A percentile compares a stretch with the other conserved stretches of the same genome.
These are phyloP conservation scores for Trypanosoma lewisi DNA, from an alignment of 208 protist genomes.

Conservation along the genomic window DNA sequence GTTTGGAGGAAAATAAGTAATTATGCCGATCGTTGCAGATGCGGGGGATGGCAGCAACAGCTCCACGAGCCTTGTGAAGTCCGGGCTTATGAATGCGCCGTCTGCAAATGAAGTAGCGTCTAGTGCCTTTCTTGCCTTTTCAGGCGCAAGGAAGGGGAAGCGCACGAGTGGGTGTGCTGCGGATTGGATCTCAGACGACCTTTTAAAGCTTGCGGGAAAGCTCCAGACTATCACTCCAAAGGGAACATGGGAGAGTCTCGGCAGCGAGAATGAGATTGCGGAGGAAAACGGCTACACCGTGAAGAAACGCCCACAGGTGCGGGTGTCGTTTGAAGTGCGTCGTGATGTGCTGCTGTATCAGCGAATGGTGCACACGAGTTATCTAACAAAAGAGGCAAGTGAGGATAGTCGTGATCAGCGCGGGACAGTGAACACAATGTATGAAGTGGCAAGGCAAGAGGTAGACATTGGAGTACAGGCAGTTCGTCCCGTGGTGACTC, in stretches of 20 bases:
- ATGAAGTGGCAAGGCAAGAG: slow-evolving; percentile 62
- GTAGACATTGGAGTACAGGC: slow-evolving; percentile 84
- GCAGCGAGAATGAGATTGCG: slow-evolving; percentile 79
- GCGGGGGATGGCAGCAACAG: background rate
- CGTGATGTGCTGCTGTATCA: slow-evolving; percentile 63
- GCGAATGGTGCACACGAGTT: slow-evolving; percentile 43
- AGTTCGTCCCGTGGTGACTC: slow-evolving; percentile 27
- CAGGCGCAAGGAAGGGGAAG: background rate
- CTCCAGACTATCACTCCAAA: slow-evolving; percentile 66
- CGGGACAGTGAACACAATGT: slow-evolving; percentile 55
- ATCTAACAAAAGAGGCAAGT: slow-evolving; percentile 82
- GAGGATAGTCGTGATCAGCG: slow-evolving; percentile 87
- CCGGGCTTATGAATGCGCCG: background rate
- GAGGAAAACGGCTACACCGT: slow-evolving; percentile 47
- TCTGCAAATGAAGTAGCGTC: background rate
- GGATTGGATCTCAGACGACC: slow-evolving; percentile 52
- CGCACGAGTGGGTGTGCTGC: slow-evolving; percentile 7
- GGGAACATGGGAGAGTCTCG: slow-evolving; percentile 72
- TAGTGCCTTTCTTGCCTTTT: background rate
- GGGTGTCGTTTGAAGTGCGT: slow-evolving; percentile 65
- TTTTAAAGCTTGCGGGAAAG: slow-evolving; percentile 49
- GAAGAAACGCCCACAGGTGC: slow-evolving; percentile 56
- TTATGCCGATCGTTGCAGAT: background rate
- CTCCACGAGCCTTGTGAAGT: background rate
- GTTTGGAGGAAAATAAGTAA: background rate